A percentile compares a stretch with the other conserved stretches of the same genome.
phyloP scores from a whole-genome alignment of 2,329 filamentous ascomycete genomes.

The Colletotrichum plurivorum region DNA sequence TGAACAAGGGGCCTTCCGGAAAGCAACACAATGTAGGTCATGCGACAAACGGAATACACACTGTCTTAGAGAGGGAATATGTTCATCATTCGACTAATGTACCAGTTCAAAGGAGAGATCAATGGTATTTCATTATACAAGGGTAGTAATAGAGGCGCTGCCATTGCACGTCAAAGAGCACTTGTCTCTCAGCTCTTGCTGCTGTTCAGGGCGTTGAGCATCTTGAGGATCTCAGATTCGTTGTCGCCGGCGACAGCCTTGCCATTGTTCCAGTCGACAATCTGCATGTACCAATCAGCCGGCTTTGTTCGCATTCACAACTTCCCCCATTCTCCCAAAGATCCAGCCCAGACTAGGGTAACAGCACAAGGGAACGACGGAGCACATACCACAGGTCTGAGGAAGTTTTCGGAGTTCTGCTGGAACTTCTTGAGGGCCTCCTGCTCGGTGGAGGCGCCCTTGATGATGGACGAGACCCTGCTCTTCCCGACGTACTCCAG shows the following conservation, averaged over 20 bases:
- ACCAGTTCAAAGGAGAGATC: not conserved
- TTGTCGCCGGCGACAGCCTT: conserved; percentile 83
- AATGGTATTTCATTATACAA: conserved; percentile 29
- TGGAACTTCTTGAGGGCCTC: conserved; percentile 88
- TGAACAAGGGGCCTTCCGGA: too few relatives aligned
- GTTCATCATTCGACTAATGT: conserved; percentile 34
- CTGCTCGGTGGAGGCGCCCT: conserved; percentile 79
- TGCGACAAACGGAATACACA: not conserved
- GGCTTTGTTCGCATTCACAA: not conserved
- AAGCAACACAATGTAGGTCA: too few relatives aligned
- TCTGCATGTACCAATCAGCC: conserved; percentile 50
- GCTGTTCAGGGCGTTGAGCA: conserved; percentile 73
- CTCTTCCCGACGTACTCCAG: conserved; percentile 82
- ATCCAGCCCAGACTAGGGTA: not conserved
- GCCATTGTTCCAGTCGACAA: conserved; percentile 95
- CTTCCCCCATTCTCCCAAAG: too few relatives aligned
- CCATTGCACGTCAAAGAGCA: not conserved
- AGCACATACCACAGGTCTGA: conserved; percentile 80
- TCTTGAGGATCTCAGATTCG: conserved; percentile 89
- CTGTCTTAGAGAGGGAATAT: conserved; percentile 4
- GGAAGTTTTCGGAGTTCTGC: conserved; percentile 76
- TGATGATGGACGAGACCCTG: conserved; percentile 74
- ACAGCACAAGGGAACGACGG: not conserved
- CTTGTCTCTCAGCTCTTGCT: conserved; percentile 26
- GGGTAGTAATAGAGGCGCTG: conserved; percentile 13